Evolutionary conservation across 192 early-diverging fungal genomes (phyloP).

Genomic region (Backusella liffmaniae): DNA sequence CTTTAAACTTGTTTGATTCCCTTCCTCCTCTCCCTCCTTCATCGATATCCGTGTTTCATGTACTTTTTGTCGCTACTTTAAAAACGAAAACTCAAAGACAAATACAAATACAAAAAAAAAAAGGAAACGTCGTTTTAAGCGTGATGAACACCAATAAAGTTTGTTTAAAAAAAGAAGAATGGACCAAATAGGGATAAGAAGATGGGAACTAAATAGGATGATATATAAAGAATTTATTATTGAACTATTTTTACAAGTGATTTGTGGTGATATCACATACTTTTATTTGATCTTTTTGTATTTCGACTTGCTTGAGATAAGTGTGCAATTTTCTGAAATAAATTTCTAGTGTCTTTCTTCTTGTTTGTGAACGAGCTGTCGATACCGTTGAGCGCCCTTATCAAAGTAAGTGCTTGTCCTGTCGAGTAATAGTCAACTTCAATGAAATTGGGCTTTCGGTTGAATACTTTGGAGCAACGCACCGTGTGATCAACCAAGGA

Average conservation of each 20-base stretch:
- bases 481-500: constrained; percentile 55
- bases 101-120: background rate
- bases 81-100: constrained; percentile 4
- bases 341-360: background rate
- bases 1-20: constrained; percentile 23
- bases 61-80: constrained; percentile 4
- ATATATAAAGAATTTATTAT: background rate
- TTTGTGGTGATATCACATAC: background rate
- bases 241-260: background rate
- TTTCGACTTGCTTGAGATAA: background rate
- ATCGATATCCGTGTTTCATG: constrained; percentile 16
- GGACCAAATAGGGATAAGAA: background rate
- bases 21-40: background rate
- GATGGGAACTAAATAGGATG: background rate
- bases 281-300: background rate
- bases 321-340: background rate
- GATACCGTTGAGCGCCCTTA: constrained; percentile 56
- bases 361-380: background rate
- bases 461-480: constrained; percentile 40
- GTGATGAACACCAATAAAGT: background rate
- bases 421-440: constrained; percentile 70
- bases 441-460: constrained; percentile 62
- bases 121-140: background rate
- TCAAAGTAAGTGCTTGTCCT: constrained; percentile 45
- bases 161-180: background rate